Conservation (phyloP, 176 grass and related monocot genomes). For the Alopecurus myosuroides region DNA sequence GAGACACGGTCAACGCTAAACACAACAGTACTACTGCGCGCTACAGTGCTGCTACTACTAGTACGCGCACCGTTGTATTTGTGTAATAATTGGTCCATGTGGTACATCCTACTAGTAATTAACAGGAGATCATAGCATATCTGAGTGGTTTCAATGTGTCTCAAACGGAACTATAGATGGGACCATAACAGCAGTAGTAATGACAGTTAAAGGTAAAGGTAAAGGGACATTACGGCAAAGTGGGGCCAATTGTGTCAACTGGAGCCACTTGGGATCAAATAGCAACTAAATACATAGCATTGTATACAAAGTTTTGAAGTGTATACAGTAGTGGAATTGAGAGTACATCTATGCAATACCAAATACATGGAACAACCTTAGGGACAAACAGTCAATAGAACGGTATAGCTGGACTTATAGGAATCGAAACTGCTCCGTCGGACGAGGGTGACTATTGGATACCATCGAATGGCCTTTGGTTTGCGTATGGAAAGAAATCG, state of each 20-base stretch:
- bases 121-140: slow-evolving; percentile 20
- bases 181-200: slow-evolving; percentile 11
- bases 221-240: not conserved
- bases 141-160: slow-evolving; percentile 23
- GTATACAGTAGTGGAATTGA: not conserved
- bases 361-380: not conserved
- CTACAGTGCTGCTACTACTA: not conserved
- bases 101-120: slow-evolving; percentile 7
- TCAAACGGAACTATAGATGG: slow-evolving; percentile 1
- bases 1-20: not conserved
- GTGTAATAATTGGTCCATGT: not conserved
- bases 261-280: not conserved
- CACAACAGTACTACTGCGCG: not conserved
- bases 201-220: not conserved
- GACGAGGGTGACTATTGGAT: too few species aligned
- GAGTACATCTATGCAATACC: not conserved
- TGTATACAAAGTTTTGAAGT: not conserved
- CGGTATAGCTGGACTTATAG: not conserved
- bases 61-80: not conserved
- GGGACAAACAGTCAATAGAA: not conserved
- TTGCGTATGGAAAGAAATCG: too few species aligned
- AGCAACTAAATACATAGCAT: not conserved
- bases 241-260: not conserved
- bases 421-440: too few species aligned
- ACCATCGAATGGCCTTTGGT: too few species aligned